Evolutionary conservation across 2,329 filamentous ascomycete species (phyloP), one percentile per base, ranked within the genome.

Genomic region (Epicoccum nigrum): DNA sequence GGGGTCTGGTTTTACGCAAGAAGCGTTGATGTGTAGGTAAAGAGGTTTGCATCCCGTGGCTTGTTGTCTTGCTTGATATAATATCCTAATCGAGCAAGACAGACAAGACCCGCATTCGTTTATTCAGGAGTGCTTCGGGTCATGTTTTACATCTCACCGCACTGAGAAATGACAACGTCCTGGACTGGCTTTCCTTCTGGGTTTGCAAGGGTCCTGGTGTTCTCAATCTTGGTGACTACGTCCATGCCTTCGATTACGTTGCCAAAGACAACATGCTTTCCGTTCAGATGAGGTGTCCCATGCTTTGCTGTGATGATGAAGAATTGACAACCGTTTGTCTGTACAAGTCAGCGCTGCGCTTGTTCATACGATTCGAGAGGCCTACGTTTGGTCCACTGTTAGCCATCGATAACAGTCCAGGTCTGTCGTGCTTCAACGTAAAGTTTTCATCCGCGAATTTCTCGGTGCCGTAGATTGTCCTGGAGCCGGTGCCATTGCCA

Each of bases 191-290:
- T 84, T 68, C 97, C 93, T 70, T 89, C 84, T 27, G 81, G 77
- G 58, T 85, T 83, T 4, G 61, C 58, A 9, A 68, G 20, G 3
- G 87, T 90, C 8, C 93, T 88, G 25, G 90, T 94, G 55, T 89
- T 87, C 79, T 97, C 93, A 76, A 99, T 88, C 84, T 96, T 97
- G 62, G 81, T 83, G 34, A 97, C 89, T 5, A 97, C 86, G 53
- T 97, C 91, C 83, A 97, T 88, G 30, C 93, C 92, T 32, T 92
- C 89, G 35, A 91, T 80, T 1, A 97, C 93, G 71, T 89, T 87
- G 42, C 94, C 94, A 65, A 97, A 97, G 15, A 97, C 92, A 49
- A 96, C 92, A 73, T 99, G 94, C 77, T 97, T 97, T 68, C 83
- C 84, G 75, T 97, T 89, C 20, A 99, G 79, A 70, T 95, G 95